phyloP scores from a whole-genome alignment of 306 rosid species.

The Argentina anserina region DNA sequence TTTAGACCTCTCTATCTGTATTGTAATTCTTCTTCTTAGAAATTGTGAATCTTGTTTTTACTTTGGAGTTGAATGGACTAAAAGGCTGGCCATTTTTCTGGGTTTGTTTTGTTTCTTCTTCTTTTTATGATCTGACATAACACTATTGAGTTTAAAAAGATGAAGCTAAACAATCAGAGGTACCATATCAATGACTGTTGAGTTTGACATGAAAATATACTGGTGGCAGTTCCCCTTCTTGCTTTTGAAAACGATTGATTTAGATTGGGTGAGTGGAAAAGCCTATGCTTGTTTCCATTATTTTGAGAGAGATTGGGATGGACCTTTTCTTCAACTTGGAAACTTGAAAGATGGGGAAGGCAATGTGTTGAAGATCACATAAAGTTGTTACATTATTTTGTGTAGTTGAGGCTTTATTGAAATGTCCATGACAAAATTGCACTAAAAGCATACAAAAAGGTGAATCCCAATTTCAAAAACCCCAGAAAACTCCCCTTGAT shows the following conservation, averaged over 20 bases:
- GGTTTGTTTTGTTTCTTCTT: not conserved
- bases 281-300: conserved; percentile 19
- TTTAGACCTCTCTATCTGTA: conserved; percentile 8
- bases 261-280: conserved; percentile 11
- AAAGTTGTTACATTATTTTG: conserved; percentile 31
- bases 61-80: not conserved
- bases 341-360: conserved; percentile 28
- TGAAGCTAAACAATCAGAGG: conserved; percentile 21
- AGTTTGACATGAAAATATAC: not conserved
- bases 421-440: conserved; percentile 28
- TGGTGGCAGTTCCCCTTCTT: conserved; percentile 25
- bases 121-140: conserved; percentile 19
- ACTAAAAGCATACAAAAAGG: conserved; percentile 46
- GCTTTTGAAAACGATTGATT: conserved; percentile 24
- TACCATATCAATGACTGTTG: conserved; percentile 13
- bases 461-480: conserved; percentile 23
- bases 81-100: not conserved
- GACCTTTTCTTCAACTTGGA: conserved; percentile 29
- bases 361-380: conserved; percentile 28
- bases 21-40: not conserved
- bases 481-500: not conserved
- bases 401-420: conserved; percentile 35
- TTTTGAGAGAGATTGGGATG: conserved; percentile 20
- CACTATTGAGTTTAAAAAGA: conserved; percentile 23
- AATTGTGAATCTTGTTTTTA: conserved; percentile 1